Base-by-base conservation (phyloP, 345 rosid species). In the Hypericum perforatum region DNA sequence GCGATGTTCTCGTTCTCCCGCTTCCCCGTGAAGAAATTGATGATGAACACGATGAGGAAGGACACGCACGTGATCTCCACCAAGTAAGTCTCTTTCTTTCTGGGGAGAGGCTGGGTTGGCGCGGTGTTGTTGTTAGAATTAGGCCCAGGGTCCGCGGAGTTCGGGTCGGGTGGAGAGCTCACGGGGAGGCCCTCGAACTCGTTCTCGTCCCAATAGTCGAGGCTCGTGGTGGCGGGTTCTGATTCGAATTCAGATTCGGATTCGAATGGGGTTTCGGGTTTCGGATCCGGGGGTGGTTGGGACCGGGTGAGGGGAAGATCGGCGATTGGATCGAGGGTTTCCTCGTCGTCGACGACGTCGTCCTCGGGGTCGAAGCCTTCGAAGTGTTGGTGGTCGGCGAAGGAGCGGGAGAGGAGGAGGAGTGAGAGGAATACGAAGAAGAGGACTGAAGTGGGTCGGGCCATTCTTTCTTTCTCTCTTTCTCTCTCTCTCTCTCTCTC, bases 121-220 rank as follows among this genome's bases (percentile, higher is more conserved):
- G 51, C 58, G 3, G 46, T 6, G 5, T 12, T 45, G 48, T 29
- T 46, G 41, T 54, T 15, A n/a, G 73, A 50, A 43, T 75, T 52
- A 36, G 68, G 60, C 29, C 76, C 78, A 5, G 75, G 1, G 42
- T 36, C 6, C 53, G 52, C 38, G 0, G 66, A 58, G 51, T 74
- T 29, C 7, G 61, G 75, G 2, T 22, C 38, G 5, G 73, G 60
- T 11, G 47, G 46, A 5, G 75, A 70, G 0, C 37, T 52, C 14
- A 55, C 44, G 11, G 96, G 98, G 7, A 94, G 66, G 7, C 97
- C 99, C 52, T 88, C 99, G 73, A 89, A 88, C 63, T 89, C 99
- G 47, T 92, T 97, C 46, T 92, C 98, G 54, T 92, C 95, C 97
- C 97, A 89, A 71, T 76, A 80, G 39, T 83, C 97, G 58, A 88